phyloP scores from a whole-genome alignment of 2,329 filamentous ascomycete genomes.

The Herpotrichia juniperi region DNA sequence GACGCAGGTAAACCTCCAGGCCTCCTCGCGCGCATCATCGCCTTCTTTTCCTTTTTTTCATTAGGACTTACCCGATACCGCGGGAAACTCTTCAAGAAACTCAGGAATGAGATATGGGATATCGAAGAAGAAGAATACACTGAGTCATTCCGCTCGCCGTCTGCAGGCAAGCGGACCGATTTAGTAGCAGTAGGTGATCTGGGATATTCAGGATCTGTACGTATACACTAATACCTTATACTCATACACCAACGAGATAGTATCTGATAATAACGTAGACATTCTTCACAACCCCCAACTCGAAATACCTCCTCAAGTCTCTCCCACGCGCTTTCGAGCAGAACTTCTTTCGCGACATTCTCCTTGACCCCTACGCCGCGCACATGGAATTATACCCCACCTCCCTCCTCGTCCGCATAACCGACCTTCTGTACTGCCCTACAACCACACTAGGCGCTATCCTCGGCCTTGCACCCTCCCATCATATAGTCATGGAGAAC shows the following conservation, averaged over 20 bases:
- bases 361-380: conserved; percentile 67
- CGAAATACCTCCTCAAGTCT: conserved; percentile 73
- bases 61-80: conserved; percentile 56
- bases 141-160: conserved; percentile 57
- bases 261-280: conserved; percentile 56
- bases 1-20: conserved; percentile 27
- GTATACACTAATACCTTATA: conserved; percentile 9
- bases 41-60: conserved; percentile 62
- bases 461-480: conserved; percentile 67
- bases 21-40: conserved; percentile 53
- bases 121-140: conserved; percentile 62
- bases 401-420: conserved; percentile 73
- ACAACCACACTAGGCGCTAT: conserved; percentile 64
- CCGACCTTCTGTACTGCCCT: conserved; percentile 68
- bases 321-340: conserved; percentile 73
- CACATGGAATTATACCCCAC: conserved; percentile 67
- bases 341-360: conserved; percentile 70
- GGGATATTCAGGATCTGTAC: conserved; percentile 73
- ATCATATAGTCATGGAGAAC: conserved; percentile 82
- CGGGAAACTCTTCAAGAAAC: conserved; percentile 55
- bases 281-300: conserved; percentile 72
- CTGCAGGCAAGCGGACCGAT: conserved; percentile 44
- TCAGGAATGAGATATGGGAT: conserved; percentile 60
- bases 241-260: neutral
- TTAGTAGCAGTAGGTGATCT: conserved; percentile 69